Percentiles rank a stretch among this genome's conserved stretches.
These are phyloP conservation scores for Vaccinium myrtillus DNA, from an alignment of 148 eudicot species.

Conservation along the genomic window DNA sequence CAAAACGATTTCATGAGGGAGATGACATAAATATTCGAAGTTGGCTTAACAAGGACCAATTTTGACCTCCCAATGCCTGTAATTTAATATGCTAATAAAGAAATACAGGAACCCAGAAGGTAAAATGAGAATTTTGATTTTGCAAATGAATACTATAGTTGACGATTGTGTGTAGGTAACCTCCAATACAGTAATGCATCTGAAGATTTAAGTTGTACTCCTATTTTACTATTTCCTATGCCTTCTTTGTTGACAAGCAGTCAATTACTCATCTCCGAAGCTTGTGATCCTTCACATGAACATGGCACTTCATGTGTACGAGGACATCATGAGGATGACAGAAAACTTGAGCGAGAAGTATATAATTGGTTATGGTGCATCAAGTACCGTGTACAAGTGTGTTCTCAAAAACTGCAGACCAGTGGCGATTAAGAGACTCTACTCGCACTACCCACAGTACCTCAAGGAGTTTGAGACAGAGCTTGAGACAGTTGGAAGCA, in stretches of 20 bases:
- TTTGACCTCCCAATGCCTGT: not conserved
- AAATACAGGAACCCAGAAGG: not conserved
- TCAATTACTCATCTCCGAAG: conserved; percentile 81
- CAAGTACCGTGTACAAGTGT: conserved; percentile 97
- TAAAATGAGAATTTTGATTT: no score
- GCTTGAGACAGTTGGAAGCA: conserved; percentile 92
- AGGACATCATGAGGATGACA: conserved; percentile 99
- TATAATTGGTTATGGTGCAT: conserved; percentile 91
- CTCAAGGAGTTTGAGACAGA: conserved; percentile 97
- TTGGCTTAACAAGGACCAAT: not conserved
- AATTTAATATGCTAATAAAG: not conserved
- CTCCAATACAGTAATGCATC: not conserved
- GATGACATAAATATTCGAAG: not conserved
- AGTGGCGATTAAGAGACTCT: conserved; percentile 86
- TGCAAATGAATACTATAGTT: not conserved
- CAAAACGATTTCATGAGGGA: not conserved
- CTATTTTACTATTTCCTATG: not conserved
- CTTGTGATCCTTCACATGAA: conserved; percentile 98
- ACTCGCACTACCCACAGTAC: conserved; percentile 70
- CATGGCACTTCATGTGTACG: conserved; percentile 97
- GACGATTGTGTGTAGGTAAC: not conserved
- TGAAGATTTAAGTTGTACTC: not conserved
- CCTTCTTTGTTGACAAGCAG: conserved; percentile 25
- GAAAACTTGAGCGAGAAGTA: conserved; percentile 95
- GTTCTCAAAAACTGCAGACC: conserved; percentile 95